phyloP scores from a whole-genome alignment of 2,329 filamentous ascomycete genomes.

The Albifimbria verrucaria region DNA sequence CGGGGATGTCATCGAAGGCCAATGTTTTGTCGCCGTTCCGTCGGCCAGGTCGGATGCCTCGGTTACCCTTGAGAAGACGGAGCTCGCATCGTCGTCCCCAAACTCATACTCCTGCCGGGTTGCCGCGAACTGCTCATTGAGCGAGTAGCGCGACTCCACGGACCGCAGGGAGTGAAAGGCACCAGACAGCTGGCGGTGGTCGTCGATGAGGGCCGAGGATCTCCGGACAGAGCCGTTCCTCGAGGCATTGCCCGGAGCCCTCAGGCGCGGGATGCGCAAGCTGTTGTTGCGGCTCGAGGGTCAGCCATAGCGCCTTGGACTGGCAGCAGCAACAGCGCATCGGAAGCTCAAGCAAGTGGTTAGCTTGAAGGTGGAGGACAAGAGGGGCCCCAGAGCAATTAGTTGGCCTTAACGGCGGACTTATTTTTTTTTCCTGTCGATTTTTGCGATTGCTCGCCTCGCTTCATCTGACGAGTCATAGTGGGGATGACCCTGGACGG shows the following conservation, averaged over 20 bases:
- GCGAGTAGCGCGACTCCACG: conserved; percentile 41
- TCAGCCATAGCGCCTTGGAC: conserved; percentile 20
- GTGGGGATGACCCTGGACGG: background rate
- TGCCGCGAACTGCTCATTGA: conserved; percentile 45
- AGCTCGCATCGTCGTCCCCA: conserved; percentile 45
- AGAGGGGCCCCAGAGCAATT: background rate
- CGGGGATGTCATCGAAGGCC: conserved; percentile 8
- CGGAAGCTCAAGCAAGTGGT: background rate
- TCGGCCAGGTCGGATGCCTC: conserved; percentile 19
- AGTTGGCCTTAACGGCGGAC: background rate
- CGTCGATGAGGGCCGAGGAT: conserved; percentile 18
- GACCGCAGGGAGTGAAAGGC: conserved; percentile 26
- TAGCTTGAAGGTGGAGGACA: background rate
- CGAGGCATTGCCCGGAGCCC: conserved; percentile 10
- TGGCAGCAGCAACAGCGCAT: background rate
- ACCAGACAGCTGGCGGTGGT: conserved; percentile 15
- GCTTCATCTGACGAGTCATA: background rate
- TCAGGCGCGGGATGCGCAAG: conserved; percentile 24
- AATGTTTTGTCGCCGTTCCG: conserved; percentile 12
- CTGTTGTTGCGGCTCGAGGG: conserved; percentile 20
- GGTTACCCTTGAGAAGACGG: conserved; percentile 32
- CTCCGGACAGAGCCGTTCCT: conserved; percentile 19
- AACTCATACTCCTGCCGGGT: conserved; percentile 45
- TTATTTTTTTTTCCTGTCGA: background rate
- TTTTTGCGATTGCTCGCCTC: background rate